phyloP scores from a whole-genome alignment of 306 rosid species.

The Quercus cerris region DNA sequence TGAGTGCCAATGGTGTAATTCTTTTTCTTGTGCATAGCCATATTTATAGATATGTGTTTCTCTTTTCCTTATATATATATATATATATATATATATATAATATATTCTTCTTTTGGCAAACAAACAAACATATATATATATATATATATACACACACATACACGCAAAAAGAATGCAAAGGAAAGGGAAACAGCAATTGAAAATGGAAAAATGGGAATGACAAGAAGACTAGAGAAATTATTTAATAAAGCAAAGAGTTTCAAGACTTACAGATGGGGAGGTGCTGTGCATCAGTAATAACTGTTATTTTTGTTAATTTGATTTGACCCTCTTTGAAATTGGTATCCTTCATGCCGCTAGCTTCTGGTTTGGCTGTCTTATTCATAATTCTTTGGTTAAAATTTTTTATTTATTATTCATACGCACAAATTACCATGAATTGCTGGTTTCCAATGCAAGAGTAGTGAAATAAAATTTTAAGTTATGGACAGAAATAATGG shows the following conservation, averaged over 20 bases:
- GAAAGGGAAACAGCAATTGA: background rate
- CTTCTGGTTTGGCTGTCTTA: background rate
- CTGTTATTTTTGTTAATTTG: background rate
- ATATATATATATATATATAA: background rate
- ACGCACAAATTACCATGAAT: no score
- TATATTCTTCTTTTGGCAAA: background rate
- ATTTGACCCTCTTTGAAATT: background rate
- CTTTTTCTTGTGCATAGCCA: slow-evolving; percentile 3
- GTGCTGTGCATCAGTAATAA: no score
- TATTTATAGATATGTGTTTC: background rate
- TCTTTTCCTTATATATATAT: background rate
- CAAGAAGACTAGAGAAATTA: no score
- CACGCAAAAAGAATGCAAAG: background rate
- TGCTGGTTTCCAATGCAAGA: no score
- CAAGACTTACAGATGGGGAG: no score
- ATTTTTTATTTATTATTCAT: no score
- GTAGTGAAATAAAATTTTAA: no score
- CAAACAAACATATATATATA: background rate
- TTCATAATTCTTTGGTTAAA: background rate
- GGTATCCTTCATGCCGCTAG: background rate
- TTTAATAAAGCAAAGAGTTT: no score
- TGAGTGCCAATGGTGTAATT: slow-evolving; percentile 37
- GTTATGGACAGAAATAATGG: no score
- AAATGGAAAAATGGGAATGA: background rate
- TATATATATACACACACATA: no score